Evolutionary conservation across 2,329 filamentous ascomycete genomes (phyloP), one percentile per base, ranked within the genome.

Genomic region (Colletotrichum chrysophilum): DNA sequence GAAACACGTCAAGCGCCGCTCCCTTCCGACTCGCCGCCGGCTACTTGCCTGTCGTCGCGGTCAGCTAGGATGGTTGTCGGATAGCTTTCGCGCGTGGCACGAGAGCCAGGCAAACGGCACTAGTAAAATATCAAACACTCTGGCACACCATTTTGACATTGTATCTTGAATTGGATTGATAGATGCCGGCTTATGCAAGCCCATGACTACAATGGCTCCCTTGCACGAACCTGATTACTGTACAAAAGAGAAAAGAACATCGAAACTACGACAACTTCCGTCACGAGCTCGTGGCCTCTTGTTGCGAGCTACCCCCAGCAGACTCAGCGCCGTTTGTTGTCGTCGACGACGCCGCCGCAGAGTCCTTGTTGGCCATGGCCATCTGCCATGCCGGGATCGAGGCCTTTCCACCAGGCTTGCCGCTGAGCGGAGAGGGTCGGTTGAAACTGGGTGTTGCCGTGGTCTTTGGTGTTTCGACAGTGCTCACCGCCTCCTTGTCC

Each of bases 311-410:
- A 7, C 80, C 80, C 7, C 79, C 79, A 65, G 60, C 67, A 32
- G 58, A n/a, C 18, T 68, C 73, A 2, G 66, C 65, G 28, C 80
- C 79, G 60, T 80, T 79, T 56, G 80, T 73, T 10, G 82, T 77
- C 26, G 82, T 78, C 10, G 82, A 78, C 5, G 79, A 78, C n/a
- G 77, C 79, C 3, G 73, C 38, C 34, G 43, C 43, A 21, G 73
- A 74, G 65, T 73, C 81, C 81, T 83, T 91, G 80, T 90, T 92
- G 36, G 91, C 88, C 82, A 93, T 92, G 64, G 93, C 93, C 89
- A 95, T 90, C 85, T 96, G 94, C 94, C 94, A 96, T 6, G 94
- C 91, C 6, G 94, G 94, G 78, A 96, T 96, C 13, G 93, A 92
- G 13, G 94, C 93, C 84, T 90, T 92, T 38, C 85, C 86, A 16